These are phyloP conservation scores for Agarophyton chilense DNA, from an alignment of 23 red algal genomes.

Conservation along the genomic window DNA sequence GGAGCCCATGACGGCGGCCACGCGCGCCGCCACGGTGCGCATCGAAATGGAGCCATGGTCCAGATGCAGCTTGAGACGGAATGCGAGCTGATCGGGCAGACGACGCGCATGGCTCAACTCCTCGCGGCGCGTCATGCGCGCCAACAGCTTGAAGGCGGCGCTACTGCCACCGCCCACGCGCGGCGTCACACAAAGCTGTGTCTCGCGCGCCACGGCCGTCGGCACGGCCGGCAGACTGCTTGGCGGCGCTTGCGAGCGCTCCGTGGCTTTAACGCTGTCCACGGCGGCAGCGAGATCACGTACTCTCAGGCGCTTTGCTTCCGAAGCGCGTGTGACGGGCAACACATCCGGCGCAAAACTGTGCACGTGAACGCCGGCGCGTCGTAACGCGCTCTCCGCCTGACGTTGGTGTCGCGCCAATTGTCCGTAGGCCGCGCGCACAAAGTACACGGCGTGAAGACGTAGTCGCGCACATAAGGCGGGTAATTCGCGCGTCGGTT, in stretches of 20 bases:
- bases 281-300: no score
- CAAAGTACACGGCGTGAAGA: constrained; percentile 45
- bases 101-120: neutral
- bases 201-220: neutral
- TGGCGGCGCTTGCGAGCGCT: neutral
- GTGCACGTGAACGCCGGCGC: constrained; percentile 48
- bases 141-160: constrained; percentile 4
- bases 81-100: neutral
- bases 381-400: neutral
- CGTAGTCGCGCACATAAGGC: constrained; percentile 3
- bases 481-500: neutral
- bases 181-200: neutral
- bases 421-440: neutral
- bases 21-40: constrained; percentile 8
- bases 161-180: constrained; percentile 2
- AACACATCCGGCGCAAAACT: constrained; percentile 39
- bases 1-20: neutral
- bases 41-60: constrained; percentile 34
- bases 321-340: no score
- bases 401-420: neutral
- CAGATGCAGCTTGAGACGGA: constrained; percentile 36
- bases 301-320: no score
- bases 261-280: neutral
- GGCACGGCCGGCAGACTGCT: neutral
- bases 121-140: neutral